phyloP scores from a whole-genome alignment of 2,329 filamentous ascomycete species.

The Lasiodiplodia theobromae region DNA sequence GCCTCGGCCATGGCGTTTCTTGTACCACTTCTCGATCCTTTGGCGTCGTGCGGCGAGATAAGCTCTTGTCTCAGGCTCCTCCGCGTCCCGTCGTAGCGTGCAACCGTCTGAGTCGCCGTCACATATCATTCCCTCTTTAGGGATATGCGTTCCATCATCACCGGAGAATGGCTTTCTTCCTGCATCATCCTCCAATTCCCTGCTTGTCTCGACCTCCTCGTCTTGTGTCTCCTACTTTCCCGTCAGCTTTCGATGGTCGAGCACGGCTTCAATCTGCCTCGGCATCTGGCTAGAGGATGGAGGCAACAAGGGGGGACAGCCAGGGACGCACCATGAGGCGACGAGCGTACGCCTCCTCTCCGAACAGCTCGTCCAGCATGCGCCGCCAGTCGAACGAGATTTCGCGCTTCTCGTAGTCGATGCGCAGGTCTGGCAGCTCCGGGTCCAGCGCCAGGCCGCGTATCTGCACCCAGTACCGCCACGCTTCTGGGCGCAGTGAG shows the following conservation, averaged over 20 bases:
- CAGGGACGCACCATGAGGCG: background rate
- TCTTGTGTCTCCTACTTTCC: background rate
- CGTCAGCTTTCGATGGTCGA: background rate
- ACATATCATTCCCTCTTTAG: background rate
- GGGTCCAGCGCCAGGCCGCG: slow-evolving; percentile 35
- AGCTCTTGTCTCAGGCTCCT: background rate
- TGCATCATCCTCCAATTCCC: background rate
- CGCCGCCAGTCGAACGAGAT: slow-evolving; percentile 40
- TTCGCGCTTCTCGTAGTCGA: slow-evolving; percentile 35
- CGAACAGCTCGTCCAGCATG: slow-evolving; percentile 42
- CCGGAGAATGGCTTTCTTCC: background rate
- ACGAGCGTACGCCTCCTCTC: slow-evolving; percentile 35
- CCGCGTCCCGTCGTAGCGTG: background rate
- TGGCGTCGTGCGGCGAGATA: slow-evolving; percentile 9
- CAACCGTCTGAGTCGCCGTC: background rate
- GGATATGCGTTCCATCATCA: background rate
- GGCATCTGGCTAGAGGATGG: too few relatives aligned
- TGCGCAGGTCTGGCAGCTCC: slow-evolving; percentile 36
- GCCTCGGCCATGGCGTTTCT: background rate
- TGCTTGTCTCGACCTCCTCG: background rate
- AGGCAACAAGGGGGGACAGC: background rate
- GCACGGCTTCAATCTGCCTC: background rate
- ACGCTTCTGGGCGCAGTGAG: background rate
- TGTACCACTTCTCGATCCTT: slow-evolving; percentile 9
- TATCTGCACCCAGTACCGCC: slow-evolving; percentile 14